Evolutionary conservation across 768 basidiomycete genomes (phyloP), one percentile per base, ranked within the genome.

Genomic region (Guyanaporus albipodus): DNA sequence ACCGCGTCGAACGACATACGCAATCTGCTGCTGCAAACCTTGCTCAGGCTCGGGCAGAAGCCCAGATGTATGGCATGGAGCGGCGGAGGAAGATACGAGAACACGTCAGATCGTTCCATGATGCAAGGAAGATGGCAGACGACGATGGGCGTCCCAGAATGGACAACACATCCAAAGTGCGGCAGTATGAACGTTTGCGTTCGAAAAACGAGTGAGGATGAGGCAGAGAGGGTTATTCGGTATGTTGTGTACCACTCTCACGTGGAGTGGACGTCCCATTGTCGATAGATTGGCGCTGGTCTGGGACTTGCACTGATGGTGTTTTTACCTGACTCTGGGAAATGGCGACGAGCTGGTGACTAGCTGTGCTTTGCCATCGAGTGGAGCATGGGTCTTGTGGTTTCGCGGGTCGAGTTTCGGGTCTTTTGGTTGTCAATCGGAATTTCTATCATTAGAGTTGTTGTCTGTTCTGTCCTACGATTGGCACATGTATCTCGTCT

Each of bases 21-120:
- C 63, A 62, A 11, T 66, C 67, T 3, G 86, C 85, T 0, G 76
- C 73, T 1, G 64, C 67, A 8, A 84, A 83, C 51, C 74, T 87
- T 17, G 73, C 79, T 0, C 72, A 77, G 47, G 85, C 82, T 4
- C 73, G 80, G 15, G 59, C 62, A 12, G 84, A 84, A 28, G 81
- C 82, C 7, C 66, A 70, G 34, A 72, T 79, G 51, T 61, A 75
- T 32, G 83, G 85, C 1, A 71, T 69, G 32, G 74, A 78, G 50
- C 66, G 83, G 41, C 70, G 82, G 38, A 66, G 63, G 35, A 73
- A 73, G 46, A 73, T 86, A 48, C 68, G 72, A 26, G 70, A 72
- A 49, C 72, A 75, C 4, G 80, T 79, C 14, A 64, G 58, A 46
- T 73, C 37, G 5, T 49, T 48, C 21, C 48, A 34, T 21, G 59